Conservation (phyloP, 352 stramenopile genomes). For the Globisporangium perplexum region DNA sequence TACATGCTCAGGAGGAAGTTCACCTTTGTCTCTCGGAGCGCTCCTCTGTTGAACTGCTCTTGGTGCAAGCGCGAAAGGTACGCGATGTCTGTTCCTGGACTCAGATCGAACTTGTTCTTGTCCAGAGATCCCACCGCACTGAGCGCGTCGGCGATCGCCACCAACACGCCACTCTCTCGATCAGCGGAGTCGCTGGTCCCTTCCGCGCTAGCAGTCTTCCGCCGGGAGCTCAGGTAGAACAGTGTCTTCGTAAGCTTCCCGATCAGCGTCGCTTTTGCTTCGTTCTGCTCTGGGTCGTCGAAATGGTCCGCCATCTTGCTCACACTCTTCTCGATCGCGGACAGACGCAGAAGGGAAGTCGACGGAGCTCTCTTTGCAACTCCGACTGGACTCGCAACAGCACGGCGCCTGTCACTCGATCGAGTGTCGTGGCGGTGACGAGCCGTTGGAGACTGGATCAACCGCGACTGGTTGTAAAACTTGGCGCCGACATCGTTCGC, state of each 20-base stretch:
- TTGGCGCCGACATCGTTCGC: constrained; percentile 34
- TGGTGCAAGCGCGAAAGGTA: constrained; percentile 52
- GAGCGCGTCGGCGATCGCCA: constrained; percentile 50
- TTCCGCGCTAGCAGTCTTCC: constrained; percentile 4
- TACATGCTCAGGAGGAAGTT: constrained; percentile 50
- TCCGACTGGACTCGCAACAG: not conserved
- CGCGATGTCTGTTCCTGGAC: constrained; percentile 32
- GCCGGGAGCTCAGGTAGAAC: constrained; percentile 35
- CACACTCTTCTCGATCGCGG: constrained; percentile 9
- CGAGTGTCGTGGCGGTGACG: not conserved
- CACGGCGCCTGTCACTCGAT: not conserved
- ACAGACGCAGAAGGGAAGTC: constrained; percentile 11
- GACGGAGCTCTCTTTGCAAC: not conserved
- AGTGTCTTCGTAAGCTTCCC: constrained; percentile 49
- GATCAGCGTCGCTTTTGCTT: constrained; percentile 7
- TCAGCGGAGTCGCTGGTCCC: not conserved
- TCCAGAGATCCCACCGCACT: constrained; percentile 64
- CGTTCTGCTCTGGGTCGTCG: not conserved
- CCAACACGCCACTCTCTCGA: constrained; percentile 7
- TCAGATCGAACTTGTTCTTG: constrained; percentile 55
- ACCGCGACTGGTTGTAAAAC: constrained; percentile 39
- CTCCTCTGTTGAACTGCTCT: constrained; percentile 46
- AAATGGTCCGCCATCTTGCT: constrained; percentile 11
- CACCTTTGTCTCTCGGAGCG: constrained; percentile 43
- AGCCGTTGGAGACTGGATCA: constrained; percentile 4